A percentile compares a stretch with the other conserved stretches of the same genome.
phyloP scores from a whole-genome alignment of 208 protist genomes.

The Jaenimonas drosophilae region DNA sequence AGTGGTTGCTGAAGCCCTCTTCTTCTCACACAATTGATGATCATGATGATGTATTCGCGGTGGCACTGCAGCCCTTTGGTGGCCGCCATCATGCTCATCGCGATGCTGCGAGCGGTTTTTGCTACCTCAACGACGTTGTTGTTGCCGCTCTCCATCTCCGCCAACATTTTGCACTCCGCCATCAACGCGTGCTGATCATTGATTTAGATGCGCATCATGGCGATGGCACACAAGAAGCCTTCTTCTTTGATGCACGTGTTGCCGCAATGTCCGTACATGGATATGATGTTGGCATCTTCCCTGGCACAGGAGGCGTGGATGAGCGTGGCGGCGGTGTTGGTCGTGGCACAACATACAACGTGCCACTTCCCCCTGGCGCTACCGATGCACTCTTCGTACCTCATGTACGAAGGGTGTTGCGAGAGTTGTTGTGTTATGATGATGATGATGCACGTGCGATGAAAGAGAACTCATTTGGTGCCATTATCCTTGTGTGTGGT shows the following conservation, averaged over 20 bases:
- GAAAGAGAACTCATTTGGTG: conserved; percentile 80
- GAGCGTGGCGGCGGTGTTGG: conserved; percentile 88
- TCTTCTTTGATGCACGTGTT: conserved; percentile 94
- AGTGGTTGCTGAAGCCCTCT: conserved; percentile 11
- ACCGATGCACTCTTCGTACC: conserved; percentile 87
- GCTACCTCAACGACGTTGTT: conserved; percentile 99
- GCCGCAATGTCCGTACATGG: conserved; percentile 98
- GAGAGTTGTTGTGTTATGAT: conserved; percentile 45
- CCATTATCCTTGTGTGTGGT: conserved; percentile 96
- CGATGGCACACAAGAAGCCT: conserved; percentile 97
- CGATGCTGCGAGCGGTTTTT: conserved; percentile 91
- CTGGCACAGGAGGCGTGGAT: conserved; percentile 84
- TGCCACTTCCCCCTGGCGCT: conserved; percentile 83
- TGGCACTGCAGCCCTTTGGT: conserved; percentile 98
- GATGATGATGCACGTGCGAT: conserved; percentile 32
- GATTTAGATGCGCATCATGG: conserved; percentile 99
- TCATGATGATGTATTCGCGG: too few species aligned
- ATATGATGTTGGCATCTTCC: conserved; percentile 89
- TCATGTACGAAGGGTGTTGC: conserved; percentile 46
- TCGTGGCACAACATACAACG: conserved; percentile 78
- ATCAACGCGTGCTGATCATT: conserved; percentile 93
- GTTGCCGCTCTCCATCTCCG: conserved; percentile 95
- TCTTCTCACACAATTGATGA: not conserved
- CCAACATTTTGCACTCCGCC: conserved; percentile 29
- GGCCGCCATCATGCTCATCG: conserved; percentile 92